phyloP scores from a whole-genome alignment of 139 green algal genomes.

The Chlorella sp. region DNA sequence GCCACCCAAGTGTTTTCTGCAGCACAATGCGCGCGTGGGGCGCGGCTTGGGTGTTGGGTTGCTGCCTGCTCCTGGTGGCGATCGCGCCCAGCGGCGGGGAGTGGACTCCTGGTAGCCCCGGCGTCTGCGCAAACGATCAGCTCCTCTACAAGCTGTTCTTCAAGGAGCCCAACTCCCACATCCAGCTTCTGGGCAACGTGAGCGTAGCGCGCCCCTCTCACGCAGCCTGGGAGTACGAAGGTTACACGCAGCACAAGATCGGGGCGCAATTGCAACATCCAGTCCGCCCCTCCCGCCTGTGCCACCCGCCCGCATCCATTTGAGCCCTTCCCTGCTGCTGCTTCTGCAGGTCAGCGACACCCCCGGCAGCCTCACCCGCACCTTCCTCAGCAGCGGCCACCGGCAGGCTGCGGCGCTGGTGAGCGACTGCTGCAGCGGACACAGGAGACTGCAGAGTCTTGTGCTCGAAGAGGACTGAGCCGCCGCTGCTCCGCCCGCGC shows the following conservation, averaged over 20 bases:
- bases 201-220: neutral
- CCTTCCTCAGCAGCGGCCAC: conserved; percentile 74
- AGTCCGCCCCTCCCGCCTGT: neutral
- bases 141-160: conserved; percentile 38
- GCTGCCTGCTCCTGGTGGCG: too few species aligned
- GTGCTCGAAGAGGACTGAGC: neutral
- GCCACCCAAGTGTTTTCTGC: too few species aligned
- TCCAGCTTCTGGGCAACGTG: conserved; percentile 60
- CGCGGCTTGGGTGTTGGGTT: too few species aligned
- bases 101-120: too few species aligned
- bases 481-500: neutral
- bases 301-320: neutral
- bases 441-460: neutral
- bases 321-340: neutral
- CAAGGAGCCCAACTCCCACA: conserved; percentile 61
- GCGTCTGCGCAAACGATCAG: neutral
- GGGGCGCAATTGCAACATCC: neutral
- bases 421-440: neutral
- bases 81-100: too few species aligned
- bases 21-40: too few species aligned
- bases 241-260: neutral
- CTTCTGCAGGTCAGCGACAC: conserved; percentile 65
- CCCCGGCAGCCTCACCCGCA: conserved; percentile 55
- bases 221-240: neutral
- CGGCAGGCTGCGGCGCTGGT: conserved; percentile 34